phyloP scores from a whole-genome alignment of 78 protist genomes.

The Dictyostelium brefeldianum region DNA sequence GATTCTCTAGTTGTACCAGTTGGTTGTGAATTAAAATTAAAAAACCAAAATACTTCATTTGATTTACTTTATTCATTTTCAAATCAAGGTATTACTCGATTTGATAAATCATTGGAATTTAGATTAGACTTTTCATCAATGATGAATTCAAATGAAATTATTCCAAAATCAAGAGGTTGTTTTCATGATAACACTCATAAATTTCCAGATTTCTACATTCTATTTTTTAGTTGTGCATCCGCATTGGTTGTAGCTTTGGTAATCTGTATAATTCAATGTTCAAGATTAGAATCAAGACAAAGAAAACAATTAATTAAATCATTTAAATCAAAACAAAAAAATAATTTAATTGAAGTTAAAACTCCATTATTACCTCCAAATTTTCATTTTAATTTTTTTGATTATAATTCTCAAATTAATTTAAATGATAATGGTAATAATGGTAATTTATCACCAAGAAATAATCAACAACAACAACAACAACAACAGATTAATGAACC shows the following conservation, averaged over 20 bases:
- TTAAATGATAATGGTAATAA: no score
- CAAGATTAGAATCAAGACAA: constrained; percentile 32
- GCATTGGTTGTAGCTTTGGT: not conserved
- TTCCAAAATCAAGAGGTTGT: constrained; percentile 18
- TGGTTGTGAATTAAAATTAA: not conserved
- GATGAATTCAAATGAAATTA: not conserved
- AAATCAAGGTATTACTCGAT: no score
- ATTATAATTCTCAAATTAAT: not conserved
- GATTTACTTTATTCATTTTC: not conserved
- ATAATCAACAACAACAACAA: no score
- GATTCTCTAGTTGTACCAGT: not conserved
- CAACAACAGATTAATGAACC: no score
- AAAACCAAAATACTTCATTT: not conserved
- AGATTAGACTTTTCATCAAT: not conserved
- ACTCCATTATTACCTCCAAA: constrained; percentile 17
- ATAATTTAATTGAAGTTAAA: not conserved
- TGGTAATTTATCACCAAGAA: no score
- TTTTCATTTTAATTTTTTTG: constrained; percentile 3
- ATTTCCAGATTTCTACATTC: not conserved
- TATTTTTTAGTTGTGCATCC: not conserved
- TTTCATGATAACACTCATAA: not conserved
- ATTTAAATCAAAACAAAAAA: not conserved
- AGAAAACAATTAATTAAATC: constrained; percentile 32
- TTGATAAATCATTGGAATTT: not conserved
- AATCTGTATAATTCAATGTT: not conserved